These are phyloP conservation scores for Phytophthora syringae DNA, from an alignment of 352 stramenopile genomes.

Conservation along the genomic window DNA sequence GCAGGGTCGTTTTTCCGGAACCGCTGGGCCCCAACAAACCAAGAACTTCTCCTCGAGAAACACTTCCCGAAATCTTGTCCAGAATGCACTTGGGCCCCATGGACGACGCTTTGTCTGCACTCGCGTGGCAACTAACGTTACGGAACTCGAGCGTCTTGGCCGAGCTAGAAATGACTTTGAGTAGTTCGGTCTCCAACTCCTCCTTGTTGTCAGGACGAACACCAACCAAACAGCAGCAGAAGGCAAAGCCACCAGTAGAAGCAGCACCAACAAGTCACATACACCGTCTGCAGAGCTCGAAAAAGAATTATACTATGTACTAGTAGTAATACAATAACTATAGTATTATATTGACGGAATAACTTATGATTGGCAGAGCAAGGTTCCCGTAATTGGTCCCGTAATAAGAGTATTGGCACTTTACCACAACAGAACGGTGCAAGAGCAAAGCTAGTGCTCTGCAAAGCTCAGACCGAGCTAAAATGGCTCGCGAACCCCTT, in stretches of 20 bases:
- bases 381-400: too few species aligned
- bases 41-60: slow-evolving; percentile 60
- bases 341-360: too few species aligned
- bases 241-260: slow-evolving; percentile 21
- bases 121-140: slow-evolving; percentile 50
- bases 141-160: slow-evolving; percentile 57
- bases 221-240: slow-evolving; percentile 22
- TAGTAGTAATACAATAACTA: too few species aligned
- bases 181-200: slow-evolving; percentile 41
- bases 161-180: slow-evolving; percentile 46
- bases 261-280: slow-evolving; percentile 15
- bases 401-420: too few species aligned
- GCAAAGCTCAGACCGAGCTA: too few species aligned
- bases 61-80: slow-evolving; percentile 56
- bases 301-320: too few species aligned
- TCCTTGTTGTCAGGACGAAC: slow-evolving; percentile 7
- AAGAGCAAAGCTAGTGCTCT: too few species aligned
- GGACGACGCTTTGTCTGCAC: slow-evolving; percentile 2
- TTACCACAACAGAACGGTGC: too few species aligned
- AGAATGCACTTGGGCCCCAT: slow-evolving; percentile 48
- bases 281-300: slow-evolving; percentile 8
- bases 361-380: too few species aligned
- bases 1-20: slow-evolving; percentile 78
- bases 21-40: slow-evolving; percentile 72
- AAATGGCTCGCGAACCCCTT: too few species aligned